A percentile compares a stretch with the other conserved stretches of the same genome.
Evolutionary conservation across 768 basidiomycete genomes (phyloP).

Genomic region (Collybia sp.): DNA sequence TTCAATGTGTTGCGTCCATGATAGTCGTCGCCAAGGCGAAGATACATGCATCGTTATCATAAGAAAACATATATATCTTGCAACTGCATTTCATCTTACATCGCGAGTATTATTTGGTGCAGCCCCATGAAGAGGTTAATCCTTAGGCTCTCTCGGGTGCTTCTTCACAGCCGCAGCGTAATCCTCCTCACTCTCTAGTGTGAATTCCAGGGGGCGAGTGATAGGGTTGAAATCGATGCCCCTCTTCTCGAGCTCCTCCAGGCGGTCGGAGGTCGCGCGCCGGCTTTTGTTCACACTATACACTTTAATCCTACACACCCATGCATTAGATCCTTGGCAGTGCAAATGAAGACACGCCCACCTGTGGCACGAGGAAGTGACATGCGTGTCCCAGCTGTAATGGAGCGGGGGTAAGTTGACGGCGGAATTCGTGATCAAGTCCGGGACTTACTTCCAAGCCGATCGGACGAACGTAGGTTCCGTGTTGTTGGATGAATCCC

Average conservation of each 20-base stretch:
- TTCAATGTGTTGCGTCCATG: too few relatives aligned
- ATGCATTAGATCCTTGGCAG: background rate
- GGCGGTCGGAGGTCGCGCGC: conserved; percentile 36
- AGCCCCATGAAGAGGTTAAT: conserved; percentile 8
- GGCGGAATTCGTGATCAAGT: background rate
- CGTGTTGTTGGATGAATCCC: conserved; percentile 57
- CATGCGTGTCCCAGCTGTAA: conserved; percentile 45
- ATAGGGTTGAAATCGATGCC: conserved; percentile 36
- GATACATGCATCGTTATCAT: background rate
- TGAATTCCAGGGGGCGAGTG: conserved; percentile 33
- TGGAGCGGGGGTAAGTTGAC: background rate
- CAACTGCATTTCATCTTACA: background rate
- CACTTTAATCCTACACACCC: conserved; percentile 40
- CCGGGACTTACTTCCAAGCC: conserved; percentile 43
- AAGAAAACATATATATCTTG: conserved; percentile 1
- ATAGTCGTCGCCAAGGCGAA: too few relatives aligned
- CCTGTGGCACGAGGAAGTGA: conserved; percentile 45
- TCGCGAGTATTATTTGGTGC: background rate
- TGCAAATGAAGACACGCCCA: conserved; percentile 1
- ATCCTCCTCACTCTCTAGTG: conserved; percentile 25
- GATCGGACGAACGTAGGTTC: conserved; percentile 52
- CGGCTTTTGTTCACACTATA: conserved; percentile 44
- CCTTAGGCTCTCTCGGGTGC: conserved; percentile 25
- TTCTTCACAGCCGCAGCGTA: conserved; percentile 20
- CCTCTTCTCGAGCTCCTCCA: conserved; percentile 32